These are phyloP conservation scores for Yueomyces sinensis DNA, from an alignment of 805 yeast genomes.

Conservation along the genomic window DNA sequence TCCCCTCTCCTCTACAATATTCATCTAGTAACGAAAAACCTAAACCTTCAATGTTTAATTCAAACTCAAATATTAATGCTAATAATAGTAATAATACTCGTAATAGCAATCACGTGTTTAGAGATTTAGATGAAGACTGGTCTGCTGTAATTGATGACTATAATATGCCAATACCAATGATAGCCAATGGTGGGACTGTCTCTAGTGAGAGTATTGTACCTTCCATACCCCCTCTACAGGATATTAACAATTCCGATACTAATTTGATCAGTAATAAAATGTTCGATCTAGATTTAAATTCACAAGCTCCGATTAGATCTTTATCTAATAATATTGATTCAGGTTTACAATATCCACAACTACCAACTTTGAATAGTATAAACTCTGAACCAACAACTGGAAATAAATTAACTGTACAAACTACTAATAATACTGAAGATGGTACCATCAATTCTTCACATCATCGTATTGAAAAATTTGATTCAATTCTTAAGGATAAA, in stretches of 20 bases:
- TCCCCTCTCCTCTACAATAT: no score
- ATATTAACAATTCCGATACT: not conserved
- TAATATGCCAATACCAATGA: slow-evolving; percentile 22
- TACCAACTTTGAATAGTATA: slow-evolving; percentile 12
- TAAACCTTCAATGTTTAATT: no score
- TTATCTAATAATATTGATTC: not conserved
- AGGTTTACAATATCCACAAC: slow-evolving; percentile 16
- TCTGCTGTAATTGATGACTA: slow-evolving; percentile 55
- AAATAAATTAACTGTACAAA: no score
- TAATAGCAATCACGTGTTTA: slow-evolving; percentile 29
- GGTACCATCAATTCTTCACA: slow-evolving; percentile 44
- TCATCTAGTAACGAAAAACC: no score
- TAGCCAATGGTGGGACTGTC: slow-evolving; percentile 12
- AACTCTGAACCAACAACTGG: not conserved
- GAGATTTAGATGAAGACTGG: slow-evolving; percentile 87
- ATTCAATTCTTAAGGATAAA: slow-evolving; percentile 37
- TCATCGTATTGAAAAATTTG: slow-evolving; percentile 54
- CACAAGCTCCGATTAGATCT: not conserved
- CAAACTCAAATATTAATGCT: no score
- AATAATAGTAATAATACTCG: no score
- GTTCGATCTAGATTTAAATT: slow-evolving; percentile 2
- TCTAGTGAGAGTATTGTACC: not conserved
- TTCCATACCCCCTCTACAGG: no score
- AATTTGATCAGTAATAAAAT: not conserved
- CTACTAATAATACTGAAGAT: slow-evolving; percentile 14